Evolutionary conservation across 2,329 filamentous ascomycete species (phyloP).

Genomic region (Emmonsia crescens): DNA sequence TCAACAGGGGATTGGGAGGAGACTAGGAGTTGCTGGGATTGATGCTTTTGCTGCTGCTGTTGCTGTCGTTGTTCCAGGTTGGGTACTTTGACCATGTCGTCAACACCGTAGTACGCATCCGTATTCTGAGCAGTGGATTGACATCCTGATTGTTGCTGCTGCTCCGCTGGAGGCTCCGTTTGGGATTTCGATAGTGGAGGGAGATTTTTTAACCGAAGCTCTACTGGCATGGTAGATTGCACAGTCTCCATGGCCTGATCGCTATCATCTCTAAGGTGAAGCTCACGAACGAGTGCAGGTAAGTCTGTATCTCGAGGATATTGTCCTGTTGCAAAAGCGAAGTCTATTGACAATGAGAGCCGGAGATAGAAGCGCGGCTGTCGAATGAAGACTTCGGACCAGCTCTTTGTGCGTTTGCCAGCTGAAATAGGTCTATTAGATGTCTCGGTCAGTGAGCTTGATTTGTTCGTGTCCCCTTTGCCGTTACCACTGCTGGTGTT

Average conservation of each 20-base stretch:
- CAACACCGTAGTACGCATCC: background rate
- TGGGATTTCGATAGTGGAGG: background rate
- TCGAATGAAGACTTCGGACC: constrained; percentile 9
- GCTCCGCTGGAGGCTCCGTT: background rate
- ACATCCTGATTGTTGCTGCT: background rate
- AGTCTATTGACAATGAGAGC: constrained; percentile 10
- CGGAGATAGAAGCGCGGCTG: constrained; percentile 9
- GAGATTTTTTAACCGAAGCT: background rate
- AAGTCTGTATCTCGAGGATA: constrained; percentile 10
- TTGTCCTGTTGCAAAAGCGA: constrained; percentile 6
- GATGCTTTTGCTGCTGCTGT: background rate
- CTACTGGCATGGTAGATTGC: background rate
- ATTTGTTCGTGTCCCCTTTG: background rate
- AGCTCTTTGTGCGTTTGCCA: constrained; percentile 6
- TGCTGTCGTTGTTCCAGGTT: background rate
- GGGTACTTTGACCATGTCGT: background rate
- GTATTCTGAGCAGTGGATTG: background rate
- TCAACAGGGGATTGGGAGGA: background rate
- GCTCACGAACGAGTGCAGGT: constrained; percentile 7
- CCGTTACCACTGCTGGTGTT: background rate
- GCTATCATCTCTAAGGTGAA: background rate
- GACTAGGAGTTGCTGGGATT: background rate
- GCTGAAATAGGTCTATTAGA: background rate
- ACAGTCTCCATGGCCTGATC: background rate
- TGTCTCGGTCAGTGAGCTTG: background rate